phyloP scores from a whole-genome alignment of 164 flowering plant genomes.

The Platanus orientalis region DNA sequence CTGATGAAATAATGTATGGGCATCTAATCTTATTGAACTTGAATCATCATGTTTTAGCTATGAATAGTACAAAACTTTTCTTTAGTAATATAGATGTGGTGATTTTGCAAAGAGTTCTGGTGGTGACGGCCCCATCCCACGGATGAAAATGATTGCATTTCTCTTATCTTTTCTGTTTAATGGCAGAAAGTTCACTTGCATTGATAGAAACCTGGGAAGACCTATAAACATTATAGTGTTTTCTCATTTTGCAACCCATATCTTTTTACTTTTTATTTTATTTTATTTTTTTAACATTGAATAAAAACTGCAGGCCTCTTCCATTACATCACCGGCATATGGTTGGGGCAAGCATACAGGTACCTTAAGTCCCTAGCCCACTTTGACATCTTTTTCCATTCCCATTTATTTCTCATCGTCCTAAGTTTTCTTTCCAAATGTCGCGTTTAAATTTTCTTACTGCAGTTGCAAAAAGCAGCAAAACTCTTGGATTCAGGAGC shows the following conservation, averaged over 20 bases:
- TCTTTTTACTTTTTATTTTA: not conserved
- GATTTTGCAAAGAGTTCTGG: no score
- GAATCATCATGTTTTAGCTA: no score
- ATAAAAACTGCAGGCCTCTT: conserved; percentile 61
- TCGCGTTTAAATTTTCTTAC: not conserved
- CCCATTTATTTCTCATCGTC: not conserved
- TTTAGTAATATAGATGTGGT: no score
- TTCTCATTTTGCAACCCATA: not conserved
- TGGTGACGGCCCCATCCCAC: no score
- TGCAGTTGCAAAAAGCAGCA: conserved; percentile 92
- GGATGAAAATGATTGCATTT: no score
- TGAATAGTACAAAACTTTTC: no score
- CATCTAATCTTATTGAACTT: no score
- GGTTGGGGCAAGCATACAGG: conserved; percentile 89
- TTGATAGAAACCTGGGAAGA: no score
- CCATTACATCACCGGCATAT: conserved; percentile 96
- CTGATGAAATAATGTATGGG: no score
- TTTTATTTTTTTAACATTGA: conserved; percentile 5
- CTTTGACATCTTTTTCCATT: not conserved
- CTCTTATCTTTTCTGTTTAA: no score
- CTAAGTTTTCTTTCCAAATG: conserved; percentile 2
- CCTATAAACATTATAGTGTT: not conserved
- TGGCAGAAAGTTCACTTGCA: no score
- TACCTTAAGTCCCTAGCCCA: conserved; percentile 16
- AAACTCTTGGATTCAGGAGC: conserved; percentile 92